Evolutionary conservation across 805 yeast species (phyloP), one percentile per base, ranked within the genome.

Genomic region (Huiozyma sinensis): DNA sequence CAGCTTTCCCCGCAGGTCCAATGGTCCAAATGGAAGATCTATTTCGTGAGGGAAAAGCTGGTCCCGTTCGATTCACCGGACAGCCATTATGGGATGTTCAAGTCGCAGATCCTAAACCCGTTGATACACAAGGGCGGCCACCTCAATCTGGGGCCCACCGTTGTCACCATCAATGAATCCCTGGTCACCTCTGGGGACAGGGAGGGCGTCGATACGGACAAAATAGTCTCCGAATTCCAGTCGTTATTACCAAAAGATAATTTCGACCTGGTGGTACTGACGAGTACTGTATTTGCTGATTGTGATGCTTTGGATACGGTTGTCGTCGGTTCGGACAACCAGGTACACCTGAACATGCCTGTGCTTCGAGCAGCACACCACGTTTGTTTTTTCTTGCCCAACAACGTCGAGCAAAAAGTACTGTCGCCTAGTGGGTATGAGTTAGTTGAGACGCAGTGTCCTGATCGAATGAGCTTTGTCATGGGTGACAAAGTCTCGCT

Each of bases 41-140:
- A 71, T 66, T 86, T 88, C 64, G 79, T 88, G 51, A 95, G 88
- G 57, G 97, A 88, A 67, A 75, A 95, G 60, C 63, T 88, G 50
- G 95, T 88, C 33, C 84, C 95, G 8, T 70, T 86, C 56, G 76
- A 77, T 51, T 82, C 85, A 57, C 78, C 71, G 13, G 95, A 86
- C 60, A 84, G 95, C 47, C 88, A 88, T 70, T 85, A 76, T 59
- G 88, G 89, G 1, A 70, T 80, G 43, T 83, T 88, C 69, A 75
- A 82, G 55, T 66, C 68, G 44, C 69, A 75, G 58, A 80, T 83
- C 24, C 68, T 81, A 48, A 64, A 69, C 41, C 67, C 71, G 41
- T 63, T 80, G 47, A 64, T 66, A 5, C 64, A 64, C 34, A 60
- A 65, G 39, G 70, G 71, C 50, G 63, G 65, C 30, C 56, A 55